These are phyloP conservation scores for Citrus australasica DNA, from an alignment of 345 rosid genomes.

Conservation along the genomic window DNA sequence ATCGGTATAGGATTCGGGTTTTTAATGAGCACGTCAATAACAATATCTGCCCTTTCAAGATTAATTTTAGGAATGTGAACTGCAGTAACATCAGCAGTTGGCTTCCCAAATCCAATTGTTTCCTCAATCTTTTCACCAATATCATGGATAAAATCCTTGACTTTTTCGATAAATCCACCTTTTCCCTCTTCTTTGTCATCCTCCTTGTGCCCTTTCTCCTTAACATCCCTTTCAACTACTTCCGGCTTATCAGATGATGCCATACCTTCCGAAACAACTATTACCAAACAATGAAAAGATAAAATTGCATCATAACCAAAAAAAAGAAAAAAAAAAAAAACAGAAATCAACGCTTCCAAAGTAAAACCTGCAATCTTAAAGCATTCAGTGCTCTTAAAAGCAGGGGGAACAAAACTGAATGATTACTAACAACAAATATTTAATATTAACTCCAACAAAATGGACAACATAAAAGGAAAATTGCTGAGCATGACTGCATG, in stretches of 20 bases:
- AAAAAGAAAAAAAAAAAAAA: neutral
- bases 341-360: no score
- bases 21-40: conserved; percentile 84
- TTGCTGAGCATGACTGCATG: neutral
- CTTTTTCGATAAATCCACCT: conserved; percentile 87
- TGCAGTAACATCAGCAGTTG: conserved; percentile 83
- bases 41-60: conserved; percentile 76
- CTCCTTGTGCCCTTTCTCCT: conserved; percentile 41
- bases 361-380: no score
- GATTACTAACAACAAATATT: no score
- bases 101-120: conserved; percentile 91
- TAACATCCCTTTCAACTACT: conserved; percentile 44
- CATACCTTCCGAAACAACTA: conserved; percentile 39
- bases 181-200: conserved; percentile 54
- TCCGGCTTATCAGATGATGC: conserved; percentile 68
- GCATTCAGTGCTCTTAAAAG: no score
- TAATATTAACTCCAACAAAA: neutral
- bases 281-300: neutral
- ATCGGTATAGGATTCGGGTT: conserved; percentile 93
- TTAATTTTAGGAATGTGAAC: conserved; percentile 79
- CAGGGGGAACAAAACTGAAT: neutral
- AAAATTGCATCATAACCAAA: neutral
- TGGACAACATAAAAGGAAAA: neutral
- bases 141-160: conserved; percentile 90
- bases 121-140: conserved; percentile 91